Percentiles rank a stretch among this genome's conserved stretches.
Conservation (phyloP, 2,329 filamentous ascomycete species). For the Talaromyces albobiverticillius region DNA sequence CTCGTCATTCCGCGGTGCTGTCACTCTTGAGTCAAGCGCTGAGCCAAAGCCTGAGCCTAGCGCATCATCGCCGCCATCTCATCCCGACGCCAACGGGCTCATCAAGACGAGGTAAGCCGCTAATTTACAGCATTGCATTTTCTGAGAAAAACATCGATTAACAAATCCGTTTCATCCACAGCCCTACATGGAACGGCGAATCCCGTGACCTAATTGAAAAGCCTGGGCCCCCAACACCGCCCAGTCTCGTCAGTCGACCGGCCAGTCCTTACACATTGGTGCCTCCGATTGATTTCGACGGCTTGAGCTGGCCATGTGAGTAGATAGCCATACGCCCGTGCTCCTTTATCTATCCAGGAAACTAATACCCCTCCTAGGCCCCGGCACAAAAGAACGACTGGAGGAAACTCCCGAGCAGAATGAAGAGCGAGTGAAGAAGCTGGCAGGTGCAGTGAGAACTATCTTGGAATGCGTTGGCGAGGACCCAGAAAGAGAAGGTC, state of each 20-base stretch:
- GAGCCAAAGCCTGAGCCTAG: constrained; percentile 21
- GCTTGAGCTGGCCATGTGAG: constrained; percentile 52
- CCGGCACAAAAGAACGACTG: constrained; percentile 50
- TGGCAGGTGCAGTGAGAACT: constrained; percentile 61
- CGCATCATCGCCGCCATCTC: constrained; percentile 12
- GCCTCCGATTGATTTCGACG: constrained; percentile 52
- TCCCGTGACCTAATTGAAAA: constrained; percentile 55
- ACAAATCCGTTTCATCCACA: constrained; percentile 6
- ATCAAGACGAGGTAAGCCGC: neutral
- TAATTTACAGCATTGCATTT: neutral
- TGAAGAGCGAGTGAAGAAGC: constrained; percentile 56
- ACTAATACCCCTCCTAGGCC: constrained; percentile 29
- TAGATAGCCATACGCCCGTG: constrained; percentile 11
- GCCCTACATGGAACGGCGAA: constrained; percentile 44
- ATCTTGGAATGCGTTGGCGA: constrained; percentile 66
- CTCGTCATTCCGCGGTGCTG: constrained; percentile 49
- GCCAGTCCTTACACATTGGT: constrained; percentile 49
- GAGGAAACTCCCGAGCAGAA: constrained; percentile 59
- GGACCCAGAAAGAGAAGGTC: constrained; percentile 62
- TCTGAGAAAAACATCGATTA: neutral
- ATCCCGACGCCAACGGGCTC: neutral
- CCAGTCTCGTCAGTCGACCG: constrained; percentile 49
- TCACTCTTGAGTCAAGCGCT: constrained; percentile 26
- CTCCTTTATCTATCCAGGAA: neutral
- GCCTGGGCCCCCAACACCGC: constrained; percentile 49